Evolutionary conservation across 2,329 filamentous ascomycete species (phyloP), one percentile per base, ranked within the genome.

Genomic region (Colletotrichum simmondsii): DNA sequence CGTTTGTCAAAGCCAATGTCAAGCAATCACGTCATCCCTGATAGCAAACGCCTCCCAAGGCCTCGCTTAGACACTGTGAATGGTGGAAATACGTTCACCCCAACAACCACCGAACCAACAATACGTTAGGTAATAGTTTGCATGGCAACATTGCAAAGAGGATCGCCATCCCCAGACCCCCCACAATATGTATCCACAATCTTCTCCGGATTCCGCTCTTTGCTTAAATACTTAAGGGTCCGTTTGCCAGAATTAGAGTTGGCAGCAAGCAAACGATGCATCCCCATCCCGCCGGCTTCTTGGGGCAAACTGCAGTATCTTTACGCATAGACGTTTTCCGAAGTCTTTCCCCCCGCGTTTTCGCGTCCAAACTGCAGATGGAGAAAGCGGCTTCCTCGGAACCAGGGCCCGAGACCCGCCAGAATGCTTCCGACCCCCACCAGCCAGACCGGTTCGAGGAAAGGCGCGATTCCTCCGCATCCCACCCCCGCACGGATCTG

Each of bases 31-130:
- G 30, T 58, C 56, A 58, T 22, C 28, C 30, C 14, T 54, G 16
- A 28, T 49, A 1, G 42, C 3, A 49, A 8, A 49, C 4, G 0
- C 5, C 2, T 49, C 3, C 19, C 3, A 49, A 49, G 42, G 2
- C 42, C 3, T 4, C 0, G 42, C 19, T 49, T 4, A 16, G 2
- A 28, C n/a, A 10, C 3, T 26, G 28, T 64, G 59, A 67, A 71
- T 71, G 68, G 68, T 71, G 68, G 68, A 71, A 68, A 68, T 71
- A 54, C 56, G 37, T 67, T 71, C 64, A 71, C 35, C 68, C 37
- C 37, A 42, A 42, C 63, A 56, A 46, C 57, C 30, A 24, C 37
- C 32, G 30, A 66, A 24, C 52, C 46, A 49, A 66, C 56, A 67
- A 46, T 71, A 62, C 62, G 68, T 71, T 71, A 71, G 68, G 68